phyloP scores from a whole-genome alignment of 768 basidiomycete species.

The Tulasnella sp. region DNA sequence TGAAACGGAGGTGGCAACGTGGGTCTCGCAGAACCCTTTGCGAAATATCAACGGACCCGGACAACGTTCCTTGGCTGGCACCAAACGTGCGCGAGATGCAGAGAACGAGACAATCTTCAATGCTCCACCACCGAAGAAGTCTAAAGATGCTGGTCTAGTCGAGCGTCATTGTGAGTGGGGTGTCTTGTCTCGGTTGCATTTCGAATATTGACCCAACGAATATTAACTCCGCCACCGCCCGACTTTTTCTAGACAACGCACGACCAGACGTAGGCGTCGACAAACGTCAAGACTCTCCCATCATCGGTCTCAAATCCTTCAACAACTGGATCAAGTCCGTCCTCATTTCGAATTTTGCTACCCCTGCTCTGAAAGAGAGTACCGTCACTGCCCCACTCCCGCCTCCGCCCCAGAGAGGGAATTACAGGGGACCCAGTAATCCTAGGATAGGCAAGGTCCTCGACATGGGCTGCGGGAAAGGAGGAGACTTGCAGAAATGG shows the following conservation, averaged over 20 bases:
- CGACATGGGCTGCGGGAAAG: slow-evolving; percentile 98
- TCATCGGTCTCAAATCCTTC: slow-evolving; percentile 93
- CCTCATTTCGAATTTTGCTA: slow-evolving; percentile 82
- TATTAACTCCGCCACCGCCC: slow-evolving; percentile 11
- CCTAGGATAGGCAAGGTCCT: slow-evolving; percentile 61
- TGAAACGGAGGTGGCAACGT: slow-evolving; percentile 49
- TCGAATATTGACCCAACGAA: neutral
- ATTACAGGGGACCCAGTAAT: neutral
- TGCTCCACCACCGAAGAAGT: slow-evolving; percentile 38
- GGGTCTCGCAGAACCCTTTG: slow-evolving; percentile 20
- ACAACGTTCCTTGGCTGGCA: neutral
- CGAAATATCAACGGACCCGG: slow-evolving; percentile 6
- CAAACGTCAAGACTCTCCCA: slow-evolving; percentile 80
- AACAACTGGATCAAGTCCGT: slow-evolving; percentile 99
- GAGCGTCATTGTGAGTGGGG: slow-evolving; percentile 65
- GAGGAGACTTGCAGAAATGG: slow-evolving; percentile 96
- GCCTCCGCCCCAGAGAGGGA: neutral
- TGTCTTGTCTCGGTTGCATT: neutral
- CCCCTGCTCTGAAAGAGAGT: slow-evolving; percentile 50
- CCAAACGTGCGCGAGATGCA: slow-evolving; percentile 33
- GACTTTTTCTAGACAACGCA: slow-evolving; percentile 60
- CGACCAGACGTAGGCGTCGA: slow-evolving; percentile 85
- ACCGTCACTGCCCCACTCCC: slow-evolving; percentile 24
- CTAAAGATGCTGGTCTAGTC: slow-evolving; percentile 65
- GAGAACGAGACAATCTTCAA: slow-evolving; percentile 31